Evolutionary conservation across 139 green algal species (phyloP), one percentile per base, ranked within the genome.

Genomic region (Chlamydomonas incerta): DNA sequence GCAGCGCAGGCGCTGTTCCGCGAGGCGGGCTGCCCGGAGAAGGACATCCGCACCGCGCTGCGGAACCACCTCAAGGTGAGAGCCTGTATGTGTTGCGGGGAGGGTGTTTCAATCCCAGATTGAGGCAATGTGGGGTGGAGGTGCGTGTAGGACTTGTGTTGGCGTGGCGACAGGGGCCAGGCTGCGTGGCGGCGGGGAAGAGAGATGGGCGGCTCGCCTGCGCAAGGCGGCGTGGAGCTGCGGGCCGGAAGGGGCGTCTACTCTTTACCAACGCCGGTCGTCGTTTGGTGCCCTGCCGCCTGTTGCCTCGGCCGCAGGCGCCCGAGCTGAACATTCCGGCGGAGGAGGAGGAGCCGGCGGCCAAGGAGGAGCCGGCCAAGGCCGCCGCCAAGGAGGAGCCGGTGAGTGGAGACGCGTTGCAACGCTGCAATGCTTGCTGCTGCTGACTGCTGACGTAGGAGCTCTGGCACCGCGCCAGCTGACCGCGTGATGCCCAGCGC

Each of bases 11-110:
- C 60, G 20, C 91, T 93, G 62, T 98, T 98, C 91, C 85, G 83
- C 31, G 87, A 91, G 18, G 93, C 94, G 1, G 90, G 88, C 2
- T 96, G 93, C 85, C 65, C 81, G 20, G 89, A 94, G 68, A 73
- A 87, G 20, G 95, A 98, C 89, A 92, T 98, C 72, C 90, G 88
- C 37, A 63, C 57, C 24, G 95, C 94, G 62, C 90, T 98, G 41
- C 89, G 89, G 80, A 94, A 92, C 87, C 95, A 98, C 90, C 85
- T 80, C 67, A 83, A 83, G 75, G 75, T 83, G 55, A 62, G 62
- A 29, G 72, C 34, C 23, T 26, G 11, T 67, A 26, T 24, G 35
- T 11, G 13, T 37, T 24, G 75, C 13, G 66, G 28, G 0, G 31
- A 37, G 55, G 28, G 74, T 50, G 55, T 29, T n/a, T 17, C 20